phyloP scores from a whole-genome alignment of 345 rosid species.

The Eutrema japonicum region DNA sequence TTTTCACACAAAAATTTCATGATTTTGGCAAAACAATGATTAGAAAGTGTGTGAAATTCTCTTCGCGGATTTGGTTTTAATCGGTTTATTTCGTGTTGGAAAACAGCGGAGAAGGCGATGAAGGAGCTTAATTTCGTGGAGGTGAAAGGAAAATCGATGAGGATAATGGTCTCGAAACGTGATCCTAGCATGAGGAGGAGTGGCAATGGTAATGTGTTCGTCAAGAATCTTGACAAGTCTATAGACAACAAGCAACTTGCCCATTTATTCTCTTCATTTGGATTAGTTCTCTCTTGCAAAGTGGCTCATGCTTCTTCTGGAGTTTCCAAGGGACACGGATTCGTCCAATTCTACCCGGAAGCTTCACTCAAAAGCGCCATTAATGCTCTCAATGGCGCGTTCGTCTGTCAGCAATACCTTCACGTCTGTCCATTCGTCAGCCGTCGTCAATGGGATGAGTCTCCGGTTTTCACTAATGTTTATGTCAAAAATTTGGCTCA shows the following conservation, averaged over 20 bases:
- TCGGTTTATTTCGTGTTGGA: no score
- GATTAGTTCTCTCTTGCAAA: conserved; percentile 62
- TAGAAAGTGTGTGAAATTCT: no score
- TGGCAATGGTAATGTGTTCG: conserved; percentile 62
- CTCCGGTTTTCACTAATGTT: conserved; percentile 56
- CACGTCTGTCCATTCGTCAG: conserved; percentile 34
- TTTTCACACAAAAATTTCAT: no score
- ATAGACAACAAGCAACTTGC: conserved; percentile 46
- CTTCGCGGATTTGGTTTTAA: no score
- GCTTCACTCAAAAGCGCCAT: conserved; percentile 56
- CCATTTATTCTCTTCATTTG: conserved; percentile 50
- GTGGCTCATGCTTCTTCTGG: conserved; percentile 58
- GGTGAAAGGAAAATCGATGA: conserved; percentile 60
- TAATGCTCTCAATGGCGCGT: conserved; percentile 46
- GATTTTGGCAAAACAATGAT: no score
- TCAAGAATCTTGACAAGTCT: conserved; percentile 60
- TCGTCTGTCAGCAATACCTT: conserved; percentile 51
- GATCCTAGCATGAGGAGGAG: conserved; percentile 54
- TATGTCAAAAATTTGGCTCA: conserved; percentile 57
- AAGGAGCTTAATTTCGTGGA: conserved; percentile 46
- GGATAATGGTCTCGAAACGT: conserved; percentile 64
- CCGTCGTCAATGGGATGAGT: conserved; percentile 27
- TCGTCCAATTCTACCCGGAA: conserved; percentile 66
- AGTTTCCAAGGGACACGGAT: conserved; percentile 59
- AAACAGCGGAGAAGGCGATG: conserved; percentile 50